Base-by-base conservation (phyloP, 306 rosid genomes). In the Ormosia semicastrata region DNA sequence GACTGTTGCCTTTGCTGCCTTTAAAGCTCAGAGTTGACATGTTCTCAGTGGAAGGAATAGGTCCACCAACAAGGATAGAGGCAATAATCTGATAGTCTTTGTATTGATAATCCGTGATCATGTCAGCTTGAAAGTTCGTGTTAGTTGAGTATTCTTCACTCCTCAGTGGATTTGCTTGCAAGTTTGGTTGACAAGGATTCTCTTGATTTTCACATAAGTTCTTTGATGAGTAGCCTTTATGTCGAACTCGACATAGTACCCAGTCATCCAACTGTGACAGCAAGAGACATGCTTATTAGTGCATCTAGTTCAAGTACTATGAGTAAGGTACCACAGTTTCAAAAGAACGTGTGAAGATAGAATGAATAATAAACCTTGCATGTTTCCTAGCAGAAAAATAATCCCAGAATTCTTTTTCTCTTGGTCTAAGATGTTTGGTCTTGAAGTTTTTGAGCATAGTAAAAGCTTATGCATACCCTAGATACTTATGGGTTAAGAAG, bases 241-340 rank as follows among this genome's bases (percentile, higher is more conserved):
- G 82, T 78, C 90, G 86, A 87, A 93, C 90, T 71, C 94, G 92
- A 3, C 98, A 93, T 4, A 91, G 82, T 44, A 93, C 94, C 98
- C 98, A 93, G 15, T 93, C 90, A 76, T 93, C 97, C 83, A 93
- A 76, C 98, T 89, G 91, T 52, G 40, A 72, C 59, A 82, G 32
- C 68, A 84, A 49, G 62, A 78, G 15, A 50, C 40, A 64, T 54
- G 34, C 32, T 60, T 54, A 53, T 63, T 64, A 52, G 33, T 72
- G 74, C 78, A 78, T 78, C 1, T 43, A 44, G 68, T 80, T 47
- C 49, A 40, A 64, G 24, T 15, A 65, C 44, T n/a, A 24, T 47
- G 12, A 59, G 15, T 44, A 44, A 76, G 43, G 9, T 4, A 41
- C 37, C 44, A 36, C 41, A 36, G 32, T 73, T 36, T 14, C n/a